A percentile compares a stretch with the other conserved stretches of the same genome.
Evolutionary conservation across 2,329 filamentous ascomycete species (phyloP).

Genomic region (Fusarium sp.): DNA sequence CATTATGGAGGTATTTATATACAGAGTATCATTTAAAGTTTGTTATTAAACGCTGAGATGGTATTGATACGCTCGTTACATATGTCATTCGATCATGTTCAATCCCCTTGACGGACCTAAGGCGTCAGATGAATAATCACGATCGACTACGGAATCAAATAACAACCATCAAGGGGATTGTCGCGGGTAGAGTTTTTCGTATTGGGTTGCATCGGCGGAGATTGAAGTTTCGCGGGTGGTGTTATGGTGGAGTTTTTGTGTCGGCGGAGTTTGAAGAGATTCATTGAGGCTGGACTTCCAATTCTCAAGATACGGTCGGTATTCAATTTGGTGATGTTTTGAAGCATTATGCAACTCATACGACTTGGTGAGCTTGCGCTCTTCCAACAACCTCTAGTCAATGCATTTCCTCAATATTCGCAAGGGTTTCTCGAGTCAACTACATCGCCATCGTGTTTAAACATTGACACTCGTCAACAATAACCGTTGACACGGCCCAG

Average conservation of each 20-base stretch:
- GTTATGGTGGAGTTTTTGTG: background rate
- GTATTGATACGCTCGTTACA: background rate
- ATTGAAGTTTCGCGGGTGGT: background rate
- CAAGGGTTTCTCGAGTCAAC: background rate
- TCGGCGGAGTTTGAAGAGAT: background rate
- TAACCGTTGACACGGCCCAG: constrained; percentile 39
- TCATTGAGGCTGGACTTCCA: background rate
- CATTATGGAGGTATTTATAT: background rate
- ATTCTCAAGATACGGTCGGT: background rate
- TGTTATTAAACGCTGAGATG: background rate
- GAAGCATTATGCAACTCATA: background rate
- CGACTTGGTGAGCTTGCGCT: background rate
- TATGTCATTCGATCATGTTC: background rate
- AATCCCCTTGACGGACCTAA: too few relatives aligned
- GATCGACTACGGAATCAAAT: too few relatives aligned
- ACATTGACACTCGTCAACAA: constrained; percentile 41
- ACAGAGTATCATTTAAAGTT: background rate
- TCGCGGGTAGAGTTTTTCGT: background rate
- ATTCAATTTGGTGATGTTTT: background rate
- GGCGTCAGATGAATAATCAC: too few relatives aligned
- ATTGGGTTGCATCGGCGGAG: background rate
- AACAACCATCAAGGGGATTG: too few relatives aligned
- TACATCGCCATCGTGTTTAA: background rate
- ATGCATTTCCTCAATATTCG: background rate
- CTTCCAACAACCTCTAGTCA: background rate